Percentiles rank a stretch among this genome's conserved stretches.
Evolutionary conservation across 2,329 filamentous ascomycete species (phyloP).

Genomic region (Hypoxylon sp.): DNA sequence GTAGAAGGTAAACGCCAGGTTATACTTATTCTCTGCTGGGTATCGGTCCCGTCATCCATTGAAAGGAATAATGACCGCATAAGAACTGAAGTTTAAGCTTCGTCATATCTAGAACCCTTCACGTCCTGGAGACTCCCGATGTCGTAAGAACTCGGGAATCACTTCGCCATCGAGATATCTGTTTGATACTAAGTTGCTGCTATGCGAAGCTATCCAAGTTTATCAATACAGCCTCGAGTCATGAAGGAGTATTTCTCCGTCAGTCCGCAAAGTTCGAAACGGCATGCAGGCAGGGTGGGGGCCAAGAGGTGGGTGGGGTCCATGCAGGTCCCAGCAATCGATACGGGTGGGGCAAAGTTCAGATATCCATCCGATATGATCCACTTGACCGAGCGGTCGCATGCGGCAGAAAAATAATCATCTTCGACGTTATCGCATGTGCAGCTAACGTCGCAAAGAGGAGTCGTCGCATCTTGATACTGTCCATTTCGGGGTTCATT

Average conservation of each 20-base stretch:
- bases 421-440: constrained; percentile 34
- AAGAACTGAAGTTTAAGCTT: too few species aligned
- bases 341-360: constrained; percentile 11
- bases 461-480: constrained; percentile 14
- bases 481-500: too few species aligned
- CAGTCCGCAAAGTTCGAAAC: neutral
- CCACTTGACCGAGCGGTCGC: constrained; percentile 39
- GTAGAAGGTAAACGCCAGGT: too few species aligned
- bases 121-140: too few species aligned
- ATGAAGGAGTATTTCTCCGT: neutral
- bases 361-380: neutral
- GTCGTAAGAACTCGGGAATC: too few species aligned
- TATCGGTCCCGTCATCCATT: too few species aligned
- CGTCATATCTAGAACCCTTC: too few species aligned
- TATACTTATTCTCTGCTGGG: too few species aligned
- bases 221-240: neutral
- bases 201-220: too few species aligned
- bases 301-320: neutral
- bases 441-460: constrained; percentile 14
- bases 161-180: too few species aligned
- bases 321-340: constrained; percentile 29
- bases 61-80: too few species aligned
- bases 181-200: too few species aligned
- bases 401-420: constrained; percentile 46
- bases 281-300: constrained; percentile 5